phyloP scores from a whole-genome alignment of 352 stramenopile species.

The Blastocystis sp. region DNA sequence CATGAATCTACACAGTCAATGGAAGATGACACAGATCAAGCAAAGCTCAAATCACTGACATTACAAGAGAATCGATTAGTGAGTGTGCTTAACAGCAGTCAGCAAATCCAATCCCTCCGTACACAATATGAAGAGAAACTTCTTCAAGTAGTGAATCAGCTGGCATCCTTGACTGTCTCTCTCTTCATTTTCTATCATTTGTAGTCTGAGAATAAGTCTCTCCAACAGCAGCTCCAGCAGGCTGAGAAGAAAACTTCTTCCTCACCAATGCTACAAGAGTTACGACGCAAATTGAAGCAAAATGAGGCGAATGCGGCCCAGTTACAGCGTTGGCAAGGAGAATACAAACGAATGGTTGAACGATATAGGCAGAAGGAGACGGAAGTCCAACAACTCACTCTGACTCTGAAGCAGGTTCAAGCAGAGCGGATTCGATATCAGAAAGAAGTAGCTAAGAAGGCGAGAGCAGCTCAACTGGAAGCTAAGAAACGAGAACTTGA shows the following conservation, averaged over 20 bases:
- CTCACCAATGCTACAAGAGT: neutral
- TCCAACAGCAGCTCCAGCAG: slow-evolving; percentile 37
- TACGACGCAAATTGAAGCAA: slow-evolving; percentile 32
- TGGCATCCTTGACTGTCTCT: neutral
- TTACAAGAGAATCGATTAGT: neutral
- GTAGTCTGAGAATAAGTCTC: slow-evolving; percentile 19
- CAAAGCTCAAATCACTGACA: slow-evolving; percentile 3
- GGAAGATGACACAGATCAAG: neutral
- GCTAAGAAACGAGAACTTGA: neutral
- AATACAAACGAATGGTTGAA: neutral
- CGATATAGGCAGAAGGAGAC: slow-evolving; percentile 28
- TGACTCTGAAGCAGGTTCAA: slow-evolving; percentile 15
- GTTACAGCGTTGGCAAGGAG: neutral
- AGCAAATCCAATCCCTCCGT: slow-evolving; percentile 33
- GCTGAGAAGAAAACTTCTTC: slow-evolving; percentile 30
- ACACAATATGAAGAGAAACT: slow-evolving; percentile 30
- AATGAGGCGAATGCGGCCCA: slow-evolving; percentile 48
- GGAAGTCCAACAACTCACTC: slow-evolving; percentile 18
- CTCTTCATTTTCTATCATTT: neutral
- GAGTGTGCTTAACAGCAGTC: neutral
- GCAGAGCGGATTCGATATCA: slow-evolving; percentile 16
- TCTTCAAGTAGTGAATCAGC: slow-evolving; percentile 13
- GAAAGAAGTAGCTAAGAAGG: slow-evolving; percentile 7
- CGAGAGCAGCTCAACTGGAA: neutral
- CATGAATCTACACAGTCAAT: neutral